Evolutionary conservation across 306 rosid species (phyloP), one percentile per base, ranked within the genome.

Genomic region (Alnus rubra): DNA sequence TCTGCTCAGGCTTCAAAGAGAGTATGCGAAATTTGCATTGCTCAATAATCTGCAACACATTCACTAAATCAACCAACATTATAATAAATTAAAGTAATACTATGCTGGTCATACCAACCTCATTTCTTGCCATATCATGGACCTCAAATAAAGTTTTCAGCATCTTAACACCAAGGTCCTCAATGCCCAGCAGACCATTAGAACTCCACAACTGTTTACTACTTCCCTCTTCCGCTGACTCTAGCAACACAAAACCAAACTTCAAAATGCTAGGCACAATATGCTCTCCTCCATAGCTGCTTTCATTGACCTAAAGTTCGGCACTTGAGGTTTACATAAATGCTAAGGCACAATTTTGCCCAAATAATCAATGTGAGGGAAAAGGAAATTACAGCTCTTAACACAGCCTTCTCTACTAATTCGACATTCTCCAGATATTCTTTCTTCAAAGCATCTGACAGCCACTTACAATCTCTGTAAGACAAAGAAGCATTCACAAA

Each of bases 401-500:
- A 39, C 50, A 75, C 73, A 59, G 86, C 86, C 74, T 78, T 79
- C 73, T 85, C 86, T 16, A 85, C 76, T 69, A 63, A 50, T 75
- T 85, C 78, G 79, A 82, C 78, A 74, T 75, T 82, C 9, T 71
- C 79, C 60, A 69, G 76, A 59, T 81, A 79, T 49, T 78, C 86
- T 64, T 65, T 81, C 79, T 71, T 85, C 76, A 85, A 65, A 37
- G 76, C 84, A 71, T 75, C 83, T 1, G 81, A 55, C 67, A 82
- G 79, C 88, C 88, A 85, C 60, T 82, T 82, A 74, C 88, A 82
- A 42, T 85, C 84, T 67, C 88, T 85, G 76, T 19, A 78, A 65
- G 76, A 58, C 30, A 68, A 56, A 62, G 7, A 70, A 71, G 58
- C 63, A 31, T 31, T 35, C 45, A 19, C 44, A 39, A 73, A 50